Percentiles rank a stretch among this genome's conserved stretches.
These are phyloP conservation scores for Suillus subaureus DNA, from an alignment of 768 basidiomycete genomes.

Conservation along the genomic window DNA sequence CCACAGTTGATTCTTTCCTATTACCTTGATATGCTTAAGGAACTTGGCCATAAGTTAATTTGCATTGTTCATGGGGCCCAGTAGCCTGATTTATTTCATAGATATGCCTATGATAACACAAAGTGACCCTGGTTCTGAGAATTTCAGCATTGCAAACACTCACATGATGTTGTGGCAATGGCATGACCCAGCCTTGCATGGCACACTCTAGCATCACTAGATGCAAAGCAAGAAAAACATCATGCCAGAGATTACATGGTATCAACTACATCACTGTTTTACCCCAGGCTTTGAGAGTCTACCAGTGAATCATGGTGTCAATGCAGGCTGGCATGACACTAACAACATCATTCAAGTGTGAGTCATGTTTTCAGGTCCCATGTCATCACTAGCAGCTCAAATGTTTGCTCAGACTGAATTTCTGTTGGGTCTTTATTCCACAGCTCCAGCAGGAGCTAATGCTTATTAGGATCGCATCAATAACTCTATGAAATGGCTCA, in stretches of 20 bases:
- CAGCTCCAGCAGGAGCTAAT: constrained; percentile 13
- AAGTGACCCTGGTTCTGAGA: constrained; percentile 47
- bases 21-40: constrained; percentile 17
- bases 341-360: constrained; percentile 29
- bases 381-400: constrained; percentile 20
- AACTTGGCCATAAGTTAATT: constrained; percentile 19
- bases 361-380: constrained; percentile 7
- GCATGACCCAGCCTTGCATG: constrained; percentile 40
- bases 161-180: constrained; percentile 41
- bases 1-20: constrained; percentile 21
- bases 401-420: constrained; percentile 25
- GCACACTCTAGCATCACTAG: constrained; percentile 45
- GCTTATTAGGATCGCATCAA: constrained; percentile 5
- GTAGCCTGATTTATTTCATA: constrained; percentile 15
- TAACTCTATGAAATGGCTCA: background rate
- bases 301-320: constrained; percentile 34
- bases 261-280: constrained; percentile 30
- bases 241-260: constrained; percentile 47
- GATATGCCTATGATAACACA: constrained; percentile 43
- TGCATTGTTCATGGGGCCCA: constrained; percentile 4
- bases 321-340: constrained; percentile 31
- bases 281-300: constrained; percentile 41
- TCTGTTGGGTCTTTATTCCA: constrained; percentile 37
- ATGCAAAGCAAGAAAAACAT: constrained; percentile 35
- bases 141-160: constrained; percentile 45